phyloP scores from a whole-genome alignment of 208 protist genomes.

The Vickermania ingenoplastis region DNA sequence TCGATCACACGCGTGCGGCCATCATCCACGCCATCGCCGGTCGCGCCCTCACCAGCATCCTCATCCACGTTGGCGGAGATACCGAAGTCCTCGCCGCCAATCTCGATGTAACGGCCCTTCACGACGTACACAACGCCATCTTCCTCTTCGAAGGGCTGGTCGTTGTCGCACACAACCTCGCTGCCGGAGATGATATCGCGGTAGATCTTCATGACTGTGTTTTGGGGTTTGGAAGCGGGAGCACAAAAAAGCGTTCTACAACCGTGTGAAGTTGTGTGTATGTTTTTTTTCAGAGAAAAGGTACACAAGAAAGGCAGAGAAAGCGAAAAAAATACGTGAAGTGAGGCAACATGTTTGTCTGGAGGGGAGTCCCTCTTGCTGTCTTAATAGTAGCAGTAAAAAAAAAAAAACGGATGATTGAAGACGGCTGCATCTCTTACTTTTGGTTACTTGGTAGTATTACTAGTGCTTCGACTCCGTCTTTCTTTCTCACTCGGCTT shows the following conservation, averaged over 20 bases:
- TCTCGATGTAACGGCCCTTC: conserved; percentile 76
- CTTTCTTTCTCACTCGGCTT: neutral
- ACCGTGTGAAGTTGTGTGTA: neutral
- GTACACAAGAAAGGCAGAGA: neutral
- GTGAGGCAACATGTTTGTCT: conserved; percentile 2
- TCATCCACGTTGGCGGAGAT: conserved; percentile 89
- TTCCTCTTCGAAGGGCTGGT: conserved; percentile 64
- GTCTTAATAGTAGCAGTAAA: neutral
- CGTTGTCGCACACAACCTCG: conserved; percentile 90
- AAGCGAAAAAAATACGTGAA: neutral
- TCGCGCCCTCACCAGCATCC: conserved; percentile 76
- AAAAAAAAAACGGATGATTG: neutral
- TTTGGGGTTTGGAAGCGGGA: neutral
- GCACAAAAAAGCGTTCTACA: neutral
- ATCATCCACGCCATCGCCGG: conserved; percentile 60
- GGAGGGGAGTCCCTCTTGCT: neutral
- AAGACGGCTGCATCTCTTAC: neutral
- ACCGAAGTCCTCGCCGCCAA: conserved; percentile 85
- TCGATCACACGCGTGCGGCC: conserved; percentile 78
- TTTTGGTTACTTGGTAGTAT: neutral
- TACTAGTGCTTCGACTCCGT: neutral
- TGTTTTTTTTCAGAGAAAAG: neutral
- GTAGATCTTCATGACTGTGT: conserved; percentile 76
- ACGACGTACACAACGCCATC: conserved; percentile 79
- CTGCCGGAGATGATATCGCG: conserved; percentile 78